phyloP scores from a whole-genome alignment of 2,329 filamentous ascomycete genomes.

The Microsporum audouinii region DNA sequence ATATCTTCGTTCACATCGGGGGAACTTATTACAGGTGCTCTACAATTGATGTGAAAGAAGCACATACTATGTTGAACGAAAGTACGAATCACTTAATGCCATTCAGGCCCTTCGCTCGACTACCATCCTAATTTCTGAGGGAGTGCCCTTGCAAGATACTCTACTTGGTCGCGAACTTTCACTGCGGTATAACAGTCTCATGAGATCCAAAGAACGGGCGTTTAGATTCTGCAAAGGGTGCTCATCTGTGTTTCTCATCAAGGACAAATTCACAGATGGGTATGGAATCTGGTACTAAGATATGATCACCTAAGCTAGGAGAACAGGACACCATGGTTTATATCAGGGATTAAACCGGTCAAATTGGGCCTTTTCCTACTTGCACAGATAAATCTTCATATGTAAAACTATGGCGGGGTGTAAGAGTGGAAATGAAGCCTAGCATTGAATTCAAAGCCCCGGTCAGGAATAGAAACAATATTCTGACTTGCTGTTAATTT shows the following conservation, averaged over 20 bases:
- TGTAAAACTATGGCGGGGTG: background rate
- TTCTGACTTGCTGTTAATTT: background rate
- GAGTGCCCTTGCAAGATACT: slow-evolving; percentile 50
- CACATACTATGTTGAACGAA: slow-evolving; percentile 53
- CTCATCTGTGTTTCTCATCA: slow-evolving; percentile 54
- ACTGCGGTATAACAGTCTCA: slow-evolving; percentile 44
- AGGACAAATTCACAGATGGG: slow-evolving; percentile 60
- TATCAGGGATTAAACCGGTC: background rate
- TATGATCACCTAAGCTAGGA: slow-evolving; percentile 24
- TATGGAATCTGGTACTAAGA: slow-evolving; percentile 53
- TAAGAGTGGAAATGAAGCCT: background rate
- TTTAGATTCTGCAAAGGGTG: slow-evolving; percentile 47
- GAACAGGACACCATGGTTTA: slow-evolving; percentile 26
- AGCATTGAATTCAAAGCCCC: background rate
- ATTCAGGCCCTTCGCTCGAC: slow-evolving; percentile 53
- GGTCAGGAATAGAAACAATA: background rate
- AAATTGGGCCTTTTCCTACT: background rate
- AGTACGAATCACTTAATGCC: slow-evolving; percentile 63
- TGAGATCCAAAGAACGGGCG: slow-evolving; percentile 58
- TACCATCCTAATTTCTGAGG: slow-evolving; percentile 52
- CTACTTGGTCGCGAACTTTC: slow-evolving; percentile 49
- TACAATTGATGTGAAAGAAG: background rate
- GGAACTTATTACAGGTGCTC: no score
- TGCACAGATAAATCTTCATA: background rate
- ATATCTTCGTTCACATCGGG: no score